A percentile compares a stretch with the other conserved stretches of the same genome.
Evolutionary conservation across 164 flowering plant species (phyloP).

Genomic region (Nymphaea thermarum): DNA sequence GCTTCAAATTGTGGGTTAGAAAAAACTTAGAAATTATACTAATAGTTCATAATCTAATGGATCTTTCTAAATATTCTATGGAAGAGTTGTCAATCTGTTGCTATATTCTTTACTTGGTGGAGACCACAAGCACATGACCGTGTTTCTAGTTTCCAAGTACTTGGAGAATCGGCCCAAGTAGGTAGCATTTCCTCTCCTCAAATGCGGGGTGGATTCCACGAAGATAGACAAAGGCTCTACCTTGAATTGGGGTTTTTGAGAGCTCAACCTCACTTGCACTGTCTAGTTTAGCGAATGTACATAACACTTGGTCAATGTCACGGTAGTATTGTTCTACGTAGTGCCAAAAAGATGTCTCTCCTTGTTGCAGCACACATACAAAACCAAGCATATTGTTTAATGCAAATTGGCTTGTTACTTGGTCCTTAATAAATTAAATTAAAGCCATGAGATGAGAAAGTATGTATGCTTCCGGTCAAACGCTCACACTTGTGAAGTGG

Average conservation of each 20-base stretch:
- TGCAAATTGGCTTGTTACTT: neutral
- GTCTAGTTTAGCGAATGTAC: neutral
- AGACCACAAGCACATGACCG: neutral
- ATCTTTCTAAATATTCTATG: no score
- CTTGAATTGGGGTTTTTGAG: neutral
- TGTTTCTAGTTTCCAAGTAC: neutral
- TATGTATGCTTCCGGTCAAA: no score
- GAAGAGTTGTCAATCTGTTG: neutral
- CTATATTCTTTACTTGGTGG: neutral
- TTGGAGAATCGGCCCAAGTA: no score
- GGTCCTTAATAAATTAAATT: neutral
- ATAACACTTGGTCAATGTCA: neutral
- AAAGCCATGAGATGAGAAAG: neutral
- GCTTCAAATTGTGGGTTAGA: no score
- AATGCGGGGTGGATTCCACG: neutral
- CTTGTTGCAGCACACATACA: neutral
- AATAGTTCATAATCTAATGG: no score
- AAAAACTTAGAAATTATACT: no score
- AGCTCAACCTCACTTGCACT: neutral
- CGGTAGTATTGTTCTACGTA: neutral
- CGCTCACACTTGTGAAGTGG: neutral
- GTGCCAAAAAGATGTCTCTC: neutral
- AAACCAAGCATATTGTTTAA: neutral
- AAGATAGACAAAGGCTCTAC: neutral
- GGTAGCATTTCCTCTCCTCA: no score